Evolutionary conservation across 805 yeast species (phyloP).

Genomic region (Komagataella kurtzmanii): DNA sequence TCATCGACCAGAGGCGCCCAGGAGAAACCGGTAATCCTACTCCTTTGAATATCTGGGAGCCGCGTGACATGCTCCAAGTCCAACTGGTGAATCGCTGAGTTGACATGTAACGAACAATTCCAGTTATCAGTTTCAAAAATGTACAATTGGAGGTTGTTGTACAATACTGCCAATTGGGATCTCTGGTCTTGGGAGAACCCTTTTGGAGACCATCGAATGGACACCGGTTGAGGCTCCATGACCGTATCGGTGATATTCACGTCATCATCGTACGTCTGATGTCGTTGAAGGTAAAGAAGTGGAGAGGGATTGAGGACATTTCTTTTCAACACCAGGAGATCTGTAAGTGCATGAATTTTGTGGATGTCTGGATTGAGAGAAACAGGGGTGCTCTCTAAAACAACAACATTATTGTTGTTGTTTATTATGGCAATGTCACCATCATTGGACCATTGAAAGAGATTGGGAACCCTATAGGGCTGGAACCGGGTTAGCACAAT

Average conservation of each 20-base stretch:
- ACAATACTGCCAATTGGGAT: neutral
- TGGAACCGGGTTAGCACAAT: neutral
- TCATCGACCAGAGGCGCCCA: neutral
- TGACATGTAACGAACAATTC: neutral
- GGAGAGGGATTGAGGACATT: neutral
- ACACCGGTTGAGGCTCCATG: neutral
- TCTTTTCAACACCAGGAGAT: neutral
- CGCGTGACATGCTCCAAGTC: neutral
- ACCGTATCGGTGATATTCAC: neutral
- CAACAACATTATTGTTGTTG: neutral
- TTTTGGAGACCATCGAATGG: neutral
- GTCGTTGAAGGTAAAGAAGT: neutral
- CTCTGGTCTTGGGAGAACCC: neutral
- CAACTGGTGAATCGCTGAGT: neutral
- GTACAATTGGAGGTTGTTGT: neutral
- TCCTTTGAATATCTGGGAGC: neutral
- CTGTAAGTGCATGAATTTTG: neutral
- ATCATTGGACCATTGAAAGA: neutral
- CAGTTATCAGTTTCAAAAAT: neutral
- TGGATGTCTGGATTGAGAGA: neutral
- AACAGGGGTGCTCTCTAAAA: neutral
- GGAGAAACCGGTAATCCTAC: neutral
- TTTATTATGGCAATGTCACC: neutral
- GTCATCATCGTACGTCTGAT: neutral
- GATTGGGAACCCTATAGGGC: neutral